Evolutionary conservation across 2,329 filamentous ascomycete genomes (phyloP), one percentile per base, ranked within the genome.

Genomic region (Calcarisporium arbuscula): DNA sequence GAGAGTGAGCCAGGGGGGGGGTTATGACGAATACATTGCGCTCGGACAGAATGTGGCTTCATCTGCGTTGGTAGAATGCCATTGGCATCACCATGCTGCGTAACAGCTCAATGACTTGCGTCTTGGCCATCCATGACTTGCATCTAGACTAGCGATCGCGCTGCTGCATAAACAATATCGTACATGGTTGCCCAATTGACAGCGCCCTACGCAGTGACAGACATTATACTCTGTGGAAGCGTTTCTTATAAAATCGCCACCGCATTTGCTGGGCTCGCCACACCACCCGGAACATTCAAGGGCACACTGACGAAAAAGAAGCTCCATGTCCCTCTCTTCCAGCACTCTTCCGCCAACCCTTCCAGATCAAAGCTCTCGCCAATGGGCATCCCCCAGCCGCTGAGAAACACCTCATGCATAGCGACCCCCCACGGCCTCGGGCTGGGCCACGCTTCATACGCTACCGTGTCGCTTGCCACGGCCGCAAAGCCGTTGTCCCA

Each of bases 401-500:
- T 58, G 11, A 77, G 54, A 4, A 74, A 54, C 44, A 66, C 68
- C 11, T 59, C 56, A 38, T 74, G 71, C 18, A 74, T 54, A 9
- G 61, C 62, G 66, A 21, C 7, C 8, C 65, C 64, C 32, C 68
- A 61, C 5, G 56, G 42, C 35, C 65, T 61, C 21, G 70, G 34
- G 1, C 73, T 71, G 3, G 79, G 77, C 56, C 75, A 74, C 1
- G 71, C 67, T 58, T 86, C 82, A 41, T 85, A 83, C 0, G 71
- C 64, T 15, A 71, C 73, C 10, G 68, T 61, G 50, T 86, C 82
- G 0, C 77, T 76, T 0, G 71, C 77, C 2, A 82, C 78, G 1
- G 74, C 76, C 0, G 80, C 66, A 45, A 86, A 85, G 34, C 80
- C 77, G 44, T 70, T 74, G 48, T 85, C 77, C 61, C 83, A 81